These are phyloP conservation scores for Shiraia sp. DNA, from an alignment of 2,329 filamentous ascomycete species.

Conservation along the genomic window DNA sequence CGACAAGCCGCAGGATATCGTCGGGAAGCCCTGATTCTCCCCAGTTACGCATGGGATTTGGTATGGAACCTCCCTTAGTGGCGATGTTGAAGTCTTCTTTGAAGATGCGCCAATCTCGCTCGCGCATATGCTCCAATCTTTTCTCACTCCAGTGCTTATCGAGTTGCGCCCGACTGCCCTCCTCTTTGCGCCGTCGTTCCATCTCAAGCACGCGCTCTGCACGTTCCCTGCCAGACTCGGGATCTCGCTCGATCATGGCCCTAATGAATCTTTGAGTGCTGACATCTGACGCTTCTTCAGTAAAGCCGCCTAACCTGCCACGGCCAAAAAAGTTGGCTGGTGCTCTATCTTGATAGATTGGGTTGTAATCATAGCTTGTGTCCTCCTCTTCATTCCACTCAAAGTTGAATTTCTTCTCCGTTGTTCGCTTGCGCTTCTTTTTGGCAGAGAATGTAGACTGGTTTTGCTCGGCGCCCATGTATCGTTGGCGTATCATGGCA, in stretches of 20 bases:
- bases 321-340: constrained; percentile 72
- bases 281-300: constrained; percentile 59
- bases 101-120: constrained; percentile 98
- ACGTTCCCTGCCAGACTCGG: constrained; percentile 73
- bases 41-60: constrained; percentile 97
- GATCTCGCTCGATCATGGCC: constrained; percentile 74
- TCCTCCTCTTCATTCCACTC: constrained; percentile 97
- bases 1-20: constrained; percentile 77
- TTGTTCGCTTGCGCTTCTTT: constrained; percentile 92
- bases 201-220: constrained; percentile 83
- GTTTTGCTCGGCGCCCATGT: constrained; percentile 89
- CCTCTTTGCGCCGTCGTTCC: constrained; percentile 76
- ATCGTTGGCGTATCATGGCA: constrained; percentile 74
- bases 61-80: constrained; percentile 88
- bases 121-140: constrained; percentile 87
- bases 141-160: constrained; percentile 98
- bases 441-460: constrained; percentile 88
- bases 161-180: constrained; percentile 71
- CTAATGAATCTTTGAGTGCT: constrained; percentile 63
- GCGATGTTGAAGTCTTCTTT: constrained; percentile 98
- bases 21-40: constrained; percentile 79
- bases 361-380: constrained; percentile 81
- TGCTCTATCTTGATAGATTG: constrained; percentile 71
- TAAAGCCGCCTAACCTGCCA: constrained; percentile 69
- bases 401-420: constrained; percentile 98